Evolutionary conservation across 176 grass and related monocot species (phyloP).

Genomic region (Juncus inflexus): DNA sequence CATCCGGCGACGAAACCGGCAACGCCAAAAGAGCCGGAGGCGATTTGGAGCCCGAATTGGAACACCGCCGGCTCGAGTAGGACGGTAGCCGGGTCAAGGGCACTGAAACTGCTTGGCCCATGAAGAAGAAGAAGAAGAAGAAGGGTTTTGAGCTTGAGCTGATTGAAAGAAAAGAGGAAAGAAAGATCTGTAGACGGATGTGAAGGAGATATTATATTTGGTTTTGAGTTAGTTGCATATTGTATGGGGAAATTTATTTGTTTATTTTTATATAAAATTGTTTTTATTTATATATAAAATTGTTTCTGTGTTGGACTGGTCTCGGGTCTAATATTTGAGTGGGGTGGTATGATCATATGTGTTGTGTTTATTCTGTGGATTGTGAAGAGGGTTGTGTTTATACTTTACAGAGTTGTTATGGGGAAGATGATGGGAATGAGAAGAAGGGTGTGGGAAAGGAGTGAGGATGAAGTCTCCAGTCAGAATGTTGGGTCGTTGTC

Average conservation of each 20-base stretch:
- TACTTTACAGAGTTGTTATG: too few relatives aligned
- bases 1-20: neutral
- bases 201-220: conserved; percentile 13
- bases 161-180: conserved; percentile 10
- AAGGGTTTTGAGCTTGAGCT: conserved; percentile 29
- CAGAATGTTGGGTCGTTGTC: too few relatives aligned
- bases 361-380: too few relatives aligned
- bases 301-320: neutral
- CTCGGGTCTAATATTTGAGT: neutral
- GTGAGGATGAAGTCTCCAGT: too few relatives aligned
- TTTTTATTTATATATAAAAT: neutral
- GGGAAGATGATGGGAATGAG: too few relatives aligned
- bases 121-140: conserved; percentile 17
- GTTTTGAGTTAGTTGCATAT: conserved; percentile 8
- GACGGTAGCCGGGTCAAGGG: conserved; percentile 32
- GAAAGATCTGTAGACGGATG: conserved; percentile 26
- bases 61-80: conserved; percentile 9
- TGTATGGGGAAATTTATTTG: neutral
- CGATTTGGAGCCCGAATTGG: neutral
- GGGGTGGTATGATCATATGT: neutral
- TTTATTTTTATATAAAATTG: conserved; percentile 1
- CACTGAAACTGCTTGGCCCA: conserved; percentile 24
- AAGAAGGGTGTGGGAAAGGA: too few relatives aligned
- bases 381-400: too few relatives aligned
- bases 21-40: neutral